phyloP scores from a whole-genome alignment of 2,329 filamentous ascomycete species.

The Didymella lethalis region DNA sequence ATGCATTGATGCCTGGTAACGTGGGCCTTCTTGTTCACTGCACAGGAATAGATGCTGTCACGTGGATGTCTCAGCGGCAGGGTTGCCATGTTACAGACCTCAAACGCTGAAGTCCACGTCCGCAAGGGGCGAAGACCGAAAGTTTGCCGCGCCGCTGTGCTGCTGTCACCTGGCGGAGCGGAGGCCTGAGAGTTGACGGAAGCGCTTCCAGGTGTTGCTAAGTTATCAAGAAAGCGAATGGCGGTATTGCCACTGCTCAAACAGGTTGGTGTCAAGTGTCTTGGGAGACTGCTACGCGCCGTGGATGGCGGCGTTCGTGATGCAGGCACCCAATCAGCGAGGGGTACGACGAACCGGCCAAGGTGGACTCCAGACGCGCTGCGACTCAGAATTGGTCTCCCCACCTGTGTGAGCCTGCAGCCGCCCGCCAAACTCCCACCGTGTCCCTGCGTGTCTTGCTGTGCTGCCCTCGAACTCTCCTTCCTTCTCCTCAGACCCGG shows the following conservation, averaged over 20 bases:
- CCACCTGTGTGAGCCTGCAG: slow-evolving; percentile 48
- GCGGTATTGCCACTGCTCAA: slow-evolving; percentile 42
- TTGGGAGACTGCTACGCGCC: slow-evolving; percentile 39
- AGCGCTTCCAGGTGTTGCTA: slow-evolving; percentile 27
- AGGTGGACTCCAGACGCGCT: slow-evolving; percentile 47
- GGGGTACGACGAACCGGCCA: slow-evolving; percentile 39
- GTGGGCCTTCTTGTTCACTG: slow-evolving; percentile 30
- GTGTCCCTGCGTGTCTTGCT: slow-evolving; percentile 41
- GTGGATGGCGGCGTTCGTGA: slow-evolving; percentile 41
- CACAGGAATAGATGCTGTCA: slow-evolving; percentile 32
- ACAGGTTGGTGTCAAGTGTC: slow-evolving; percentile 35
- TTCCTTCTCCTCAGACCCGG: slow-evolving; percentile 33
- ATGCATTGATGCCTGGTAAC: slow-evolving; percentile 49
- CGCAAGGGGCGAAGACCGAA: slow-evolving; percentile 23
- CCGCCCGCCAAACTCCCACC: slow-evolving; percentile 46
- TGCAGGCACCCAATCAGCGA: slow-evolving; percentile 42
- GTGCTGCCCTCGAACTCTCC: slow-evolving; percentile 40
- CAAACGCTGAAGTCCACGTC: slow-evolving; percentile 42
- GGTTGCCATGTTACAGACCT: slow-evolving; percentile 49
- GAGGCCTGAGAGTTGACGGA: slow-evolving; percentile 16
- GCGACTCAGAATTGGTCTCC: slow-evolving; percentile 49
- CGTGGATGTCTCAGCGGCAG: slow-evolving; percentile 48
- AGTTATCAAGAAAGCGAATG: slow-evolving; percentile 25
- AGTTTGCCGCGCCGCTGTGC: slow-evolving; percentile 23
- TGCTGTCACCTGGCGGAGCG: slow-evolving; percentile 22